Conservation (phyloP, 495 filamentous ascomycete species). For the Penicillium roqueforti region DNA sequence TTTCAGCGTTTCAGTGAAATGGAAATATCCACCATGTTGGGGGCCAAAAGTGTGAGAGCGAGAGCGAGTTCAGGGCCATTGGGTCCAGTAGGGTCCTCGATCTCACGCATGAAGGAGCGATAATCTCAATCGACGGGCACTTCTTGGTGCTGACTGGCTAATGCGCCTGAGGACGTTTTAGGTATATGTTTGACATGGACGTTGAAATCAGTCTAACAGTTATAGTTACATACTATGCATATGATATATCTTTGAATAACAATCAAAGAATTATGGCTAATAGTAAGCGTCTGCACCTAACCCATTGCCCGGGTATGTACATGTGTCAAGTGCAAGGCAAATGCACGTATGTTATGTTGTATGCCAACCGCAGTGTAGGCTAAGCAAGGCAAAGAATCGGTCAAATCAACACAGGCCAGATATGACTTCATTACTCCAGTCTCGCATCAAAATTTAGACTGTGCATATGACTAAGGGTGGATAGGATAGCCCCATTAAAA, state of each 20-base stretch:
- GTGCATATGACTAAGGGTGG: background rate
- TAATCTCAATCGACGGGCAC: background rate
- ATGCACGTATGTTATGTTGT: too few relatives aligned
- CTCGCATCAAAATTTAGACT: conserved; percentile 2
- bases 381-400: conserved; percentile 1
- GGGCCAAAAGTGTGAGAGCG: conserved; percentile 2
- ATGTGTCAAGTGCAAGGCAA: background rate
- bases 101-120: conserved; percentile 7
- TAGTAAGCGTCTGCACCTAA: background rate
- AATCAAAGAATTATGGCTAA: background rate
- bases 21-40: background rate
- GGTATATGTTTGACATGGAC: conserved; percentile 1
- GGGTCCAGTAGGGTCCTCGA: background rate
- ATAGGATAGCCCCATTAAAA: background rate
- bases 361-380: conserved; percentile 4
- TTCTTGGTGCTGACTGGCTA: conserved; percentile 15
- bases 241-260: background rate
- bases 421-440: conserved; percentile 7
- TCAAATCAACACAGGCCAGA: conserved; percentile 1
- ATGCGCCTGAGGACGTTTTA: background rate
- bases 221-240: background rate
- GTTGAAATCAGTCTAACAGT: background rate
- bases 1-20: background rate
- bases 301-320: background rate
- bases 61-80: conserved; percentile 3